Evolutionary conservation across 2,329 filamentous ascomycete species (phyloP).

Genomic region (Blastomyces percursus): DNA sequence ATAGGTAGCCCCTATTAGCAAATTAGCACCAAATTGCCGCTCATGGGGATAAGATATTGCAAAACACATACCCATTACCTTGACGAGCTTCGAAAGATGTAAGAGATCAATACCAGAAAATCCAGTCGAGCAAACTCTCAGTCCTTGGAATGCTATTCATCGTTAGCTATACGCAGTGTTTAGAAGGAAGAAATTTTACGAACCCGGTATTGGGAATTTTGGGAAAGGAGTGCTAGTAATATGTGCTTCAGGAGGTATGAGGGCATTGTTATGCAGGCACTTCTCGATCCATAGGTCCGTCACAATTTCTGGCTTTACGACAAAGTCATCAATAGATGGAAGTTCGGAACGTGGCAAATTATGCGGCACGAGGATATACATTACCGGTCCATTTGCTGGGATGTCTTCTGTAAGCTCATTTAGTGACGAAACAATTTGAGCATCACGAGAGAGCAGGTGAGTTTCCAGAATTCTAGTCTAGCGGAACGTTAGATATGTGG

Average conservation of each 20-base stretch:
- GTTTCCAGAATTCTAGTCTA: conserved; percentile 30
- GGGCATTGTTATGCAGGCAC: conserved; percentile 65
- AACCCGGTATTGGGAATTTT: conserved; percentile 52
- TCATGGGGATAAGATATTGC: background rate
- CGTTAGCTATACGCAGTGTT: background rate
- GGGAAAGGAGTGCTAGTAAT: conserved; percentile 68
- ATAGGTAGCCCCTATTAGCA: conserved; percentile 55
- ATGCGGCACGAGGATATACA: conserved; percentile 33
- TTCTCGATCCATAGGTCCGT: conserved; percentile 93
- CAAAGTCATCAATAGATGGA: conserved; percentile 31
- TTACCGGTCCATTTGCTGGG: conserved; percentile 14
- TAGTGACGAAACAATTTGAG: conserved; percentile 28
- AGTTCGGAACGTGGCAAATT: conserved; percentile 24
- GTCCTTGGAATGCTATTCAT: conserved; percentile 48
- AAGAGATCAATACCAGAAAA: conserved; percentile 76
- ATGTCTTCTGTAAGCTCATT: conserved; percentile 25
- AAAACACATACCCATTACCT: conserved; percentile 49
- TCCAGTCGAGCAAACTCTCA: conserved; percentile 68
- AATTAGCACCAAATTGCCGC: conserved; percentile 15
- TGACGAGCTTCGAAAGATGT: conserved; percentile 67
- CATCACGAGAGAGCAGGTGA: conserved; percentile 34
- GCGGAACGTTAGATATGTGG: background rate
- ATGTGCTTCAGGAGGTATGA: conserved; percentile 58
- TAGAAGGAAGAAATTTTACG: conserved; percentile 11
- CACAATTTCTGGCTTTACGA: conserved; percentile 43